Evolutionary conservation across 768 basidiomycete species (phyloP).

Genomic region (Leccinum olivaceopallidum): DNA sequence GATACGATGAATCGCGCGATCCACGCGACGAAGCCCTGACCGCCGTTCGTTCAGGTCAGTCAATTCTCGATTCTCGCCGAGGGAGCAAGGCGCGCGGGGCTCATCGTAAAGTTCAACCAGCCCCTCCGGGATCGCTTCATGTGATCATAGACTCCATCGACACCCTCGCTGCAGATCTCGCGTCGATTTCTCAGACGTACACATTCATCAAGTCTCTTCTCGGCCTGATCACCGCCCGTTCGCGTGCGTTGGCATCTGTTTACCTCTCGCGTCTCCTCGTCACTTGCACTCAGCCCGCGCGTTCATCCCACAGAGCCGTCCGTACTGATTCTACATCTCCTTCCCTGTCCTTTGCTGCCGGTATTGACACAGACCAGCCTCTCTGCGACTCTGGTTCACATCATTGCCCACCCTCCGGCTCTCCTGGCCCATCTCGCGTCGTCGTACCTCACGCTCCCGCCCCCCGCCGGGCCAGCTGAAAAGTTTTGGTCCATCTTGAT

Average conservation of each 20-base stretch:
- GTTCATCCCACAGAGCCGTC: constrained; percentile 45
- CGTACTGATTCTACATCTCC: constrained; percentile 59
- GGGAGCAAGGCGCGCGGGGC: not conserved
- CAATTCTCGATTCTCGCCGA: not conserved
- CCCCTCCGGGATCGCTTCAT: constrained; percentile 48
- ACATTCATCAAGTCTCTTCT: constrained; percentile 52
- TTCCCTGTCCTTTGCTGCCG: constrained; percentile 50
- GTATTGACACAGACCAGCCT: constrained; percentile 62
- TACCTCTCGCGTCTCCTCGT: not conserved
- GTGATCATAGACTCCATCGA: constrained; percentile 76
- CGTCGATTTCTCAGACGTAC: constrained; percentile 53
- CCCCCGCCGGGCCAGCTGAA: constrained; percentile 55
- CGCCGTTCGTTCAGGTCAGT: constrained; percentile 40
- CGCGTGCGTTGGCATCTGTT: constrained; percentile 41
- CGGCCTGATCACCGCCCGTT: constrained; percentile 42
- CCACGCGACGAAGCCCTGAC: constrained; percentile 39
- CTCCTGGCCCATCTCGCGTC: constrained; percentile 68
- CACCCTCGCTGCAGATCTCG: constrained; percentile 58
- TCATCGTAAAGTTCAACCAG: constrained; percentile 27
- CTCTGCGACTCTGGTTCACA: constrained; percentile 60
- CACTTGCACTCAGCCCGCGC: constrained; percentile 10
- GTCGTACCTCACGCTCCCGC: constrained; percentile 72
- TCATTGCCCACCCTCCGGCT: constrained; percentile 68
- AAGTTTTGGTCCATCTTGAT: constrained; percentile 84
- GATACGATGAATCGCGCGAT: constrained; percentile 46